These are phyloP conservation scores for Entoloma clypeatum DNA, from an alignment of 1,284 basidiomycete species.

Conservation along the genomic window DNA sequence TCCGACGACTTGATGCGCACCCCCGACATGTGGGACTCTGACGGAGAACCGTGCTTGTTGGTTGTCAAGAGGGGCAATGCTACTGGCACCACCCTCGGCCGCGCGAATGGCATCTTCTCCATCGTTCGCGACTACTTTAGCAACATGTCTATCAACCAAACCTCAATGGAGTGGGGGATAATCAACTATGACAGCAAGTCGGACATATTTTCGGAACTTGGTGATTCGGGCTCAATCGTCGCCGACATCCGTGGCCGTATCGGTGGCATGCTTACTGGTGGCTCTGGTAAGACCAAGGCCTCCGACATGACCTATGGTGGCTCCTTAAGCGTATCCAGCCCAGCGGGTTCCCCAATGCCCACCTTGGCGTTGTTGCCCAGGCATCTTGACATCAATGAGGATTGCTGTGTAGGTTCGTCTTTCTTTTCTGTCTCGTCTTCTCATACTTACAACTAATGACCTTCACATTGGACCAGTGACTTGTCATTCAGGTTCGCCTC, in stretches of 20 bases:
- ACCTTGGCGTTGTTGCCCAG: conserved; percentile 3
- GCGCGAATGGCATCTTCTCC: conserved; percentile 29
- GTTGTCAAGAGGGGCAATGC: conserved; percentile 32
- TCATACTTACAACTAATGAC: not conserved
- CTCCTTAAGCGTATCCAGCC: conserved; percentile 24
- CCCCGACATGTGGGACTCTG: conserved; percentile 26
- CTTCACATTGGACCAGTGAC: not conserved
- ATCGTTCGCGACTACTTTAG: conserved; percentile 22
- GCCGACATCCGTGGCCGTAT: conserved; percentile 25
- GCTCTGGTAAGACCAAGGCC: conserved; percentile 17
- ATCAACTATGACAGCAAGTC: conserved; percentile 25
- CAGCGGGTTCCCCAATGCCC: conserved; percentile 11
- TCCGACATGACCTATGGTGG: conserved; percentile 28
- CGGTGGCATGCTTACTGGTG: conserved; percentile 23
- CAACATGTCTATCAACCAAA: conserved; percentile 22
- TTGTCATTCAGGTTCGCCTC: conserved; percentile 3
- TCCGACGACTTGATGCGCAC: conserved; percentile 25
- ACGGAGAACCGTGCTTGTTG: conserved; percentile 25
- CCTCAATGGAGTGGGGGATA: conserved; percentile 31
- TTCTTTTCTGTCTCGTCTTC: not conserved
- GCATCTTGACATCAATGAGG: conserved; percentile 3
- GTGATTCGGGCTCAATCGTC: conserved; percentile 33
- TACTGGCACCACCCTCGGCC: conserved; percentile 33
- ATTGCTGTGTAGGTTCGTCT: not conserved
- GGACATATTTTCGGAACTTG: conserved; percentile 25